A percentile compares a stretch with the other conserved stretches of the same genome.
phyloP scores from a whole-genome alignment of 208 protist species.

The Crithidia bombi region DNA sequence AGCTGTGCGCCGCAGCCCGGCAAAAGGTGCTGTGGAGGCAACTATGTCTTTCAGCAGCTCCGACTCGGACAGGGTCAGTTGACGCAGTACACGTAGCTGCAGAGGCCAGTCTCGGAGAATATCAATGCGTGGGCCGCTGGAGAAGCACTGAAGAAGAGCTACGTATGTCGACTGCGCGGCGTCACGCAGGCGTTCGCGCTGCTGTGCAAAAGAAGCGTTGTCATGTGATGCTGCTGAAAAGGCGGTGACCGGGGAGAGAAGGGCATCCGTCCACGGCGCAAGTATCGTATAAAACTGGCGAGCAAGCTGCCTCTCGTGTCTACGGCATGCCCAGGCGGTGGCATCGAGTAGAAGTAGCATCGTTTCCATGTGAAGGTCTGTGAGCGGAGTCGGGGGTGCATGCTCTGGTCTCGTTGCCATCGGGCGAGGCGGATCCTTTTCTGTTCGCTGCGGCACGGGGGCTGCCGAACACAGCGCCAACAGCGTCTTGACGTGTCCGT shows the following conservation, averaged over 20 bases:
- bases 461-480: not conserved
- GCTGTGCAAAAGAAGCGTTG: not conserved
- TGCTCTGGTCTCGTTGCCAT: not conserved
- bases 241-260: not conserved
- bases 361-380: slow-evolving; percentile 14
- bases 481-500: not conserved
- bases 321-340: slow-evolving; percentile 60
- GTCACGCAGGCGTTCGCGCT: slow-evolving; percentile 21
- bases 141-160: slow-evolving; percentile 59
- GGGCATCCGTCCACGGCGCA: slow-evolving; percentile 22
- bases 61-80: slow-evolving; percentile 4
- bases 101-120: slow-evolving; percentile 60
- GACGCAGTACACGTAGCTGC: slow-evolving; percentile 25
- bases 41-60: not conserved
- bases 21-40: not conserved
- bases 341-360: slow-evolving; percentile 54
- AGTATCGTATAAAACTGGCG: slow-evolving; percentile 33
- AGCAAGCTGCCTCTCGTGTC: slow-evolving; percentile 43
- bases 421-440: not conserved
- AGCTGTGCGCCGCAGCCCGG: not conserved
- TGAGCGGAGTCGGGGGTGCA: not conserved
- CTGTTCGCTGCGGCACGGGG: not conserved
- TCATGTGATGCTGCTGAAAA: not conserved
- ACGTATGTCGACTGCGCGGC: slow-evolving; percentile 28
- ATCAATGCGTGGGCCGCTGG: slow-evolving; percentile 55